Base-by-base conservation (phyloP, 805 yeast species). In the Grigorovia humatica region DNA sequence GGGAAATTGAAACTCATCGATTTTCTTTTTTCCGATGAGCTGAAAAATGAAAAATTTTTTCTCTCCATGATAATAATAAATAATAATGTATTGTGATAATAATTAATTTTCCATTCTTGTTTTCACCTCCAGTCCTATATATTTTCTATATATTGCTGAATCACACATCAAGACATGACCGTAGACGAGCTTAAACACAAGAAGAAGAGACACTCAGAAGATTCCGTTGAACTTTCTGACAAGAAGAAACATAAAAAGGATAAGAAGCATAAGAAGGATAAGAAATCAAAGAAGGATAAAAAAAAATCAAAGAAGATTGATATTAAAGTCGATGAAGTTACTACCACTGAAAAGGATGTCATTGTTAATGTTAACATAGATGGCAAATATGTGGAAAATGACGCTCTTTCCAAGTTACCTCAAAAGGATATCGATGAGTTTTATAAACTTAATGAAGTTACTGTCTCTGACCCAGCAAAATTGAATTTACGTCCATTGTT, bases 361-460 rank as follows among this genome's bases (percentile, higher is more conserved):
- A 41, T 47, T 15, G 51, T 48, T 38, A 44, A 55, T 13, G 52
- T 23, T 43, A 20, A 51, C n/a, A 48, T 50, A 17, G 32, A 19
- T 42, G 7, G 42, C 44, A 55, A 52, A n/a, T 75, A 76, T 55
- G 61, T 59, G 9, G 76, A 77, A 59, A 70, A 73, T 13, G 59
- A 66, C 15, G 70, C 70, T 15, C 66, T 76, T 48, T 56, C 74
- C 15, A 55, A 65, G 18, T 63, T 74, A 44, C 72, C 83, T 6
- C 78, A 77, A 57, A 63, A 76, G 7, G 88, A 82, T 9, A 70
- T 85, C 52, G 82, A 80, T 47, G 68, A 72, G 8, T 93, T 85
- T 64, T 74, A 82, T 57, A 67, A 74, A 50, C 80, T 77, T 29
- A 87, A 90, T 67, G 91, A 85, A 58, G 90, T 89, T 48, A 76